Evolutionary conservation across 805 yeast species (phyloP).

Genomic region (Ogataea saltuana): DNA sequence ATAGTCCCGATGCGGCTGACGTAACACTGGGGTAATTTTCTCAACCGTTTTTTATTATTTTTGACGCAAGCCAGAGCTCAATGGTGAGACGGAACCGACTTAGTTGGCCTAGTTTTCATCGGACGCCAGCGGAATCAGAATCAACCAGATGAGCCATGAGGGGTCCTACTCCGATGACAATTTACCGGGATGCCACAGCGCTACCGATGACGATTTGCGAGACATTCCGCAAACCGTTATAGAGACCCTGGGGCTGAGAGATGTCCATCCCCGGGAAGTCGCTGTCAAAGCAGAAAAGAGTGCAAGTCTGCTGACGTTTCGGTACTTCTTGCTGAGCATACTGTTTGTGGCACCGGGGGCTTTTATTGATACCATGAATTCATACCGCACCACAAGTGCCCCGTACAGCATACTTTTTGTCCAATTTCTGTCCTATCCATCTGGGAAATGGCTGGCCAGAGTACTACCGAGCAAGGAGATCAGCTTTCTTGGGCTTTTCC

Average conservation of each 20-base stretch:
- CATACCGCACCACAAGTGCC: constrained; percentile 39
- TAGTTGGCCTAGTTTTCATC: no score
- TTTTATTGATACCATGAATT: constrained; percentile 40
- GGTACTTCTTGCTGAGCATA: constrained; percentile 38
- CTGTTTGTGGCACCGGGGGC: constrained; percentile 43
- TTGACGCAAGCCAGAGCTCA: no score
- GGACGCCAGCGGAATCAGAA: no score
- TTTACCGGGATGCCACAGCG: no score
- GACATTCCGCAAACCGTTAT: constrained; percentile 35
- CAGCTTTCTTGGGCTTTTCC: constrained; percentile 15
- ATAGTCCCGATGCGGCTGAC: no score
- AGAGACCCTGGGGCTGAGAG: constrained; percentile 35
- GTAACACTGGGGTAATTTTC: no score
- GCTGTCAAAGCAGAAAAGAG: constrained; percentile 17
- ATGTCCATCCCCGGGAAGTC: not conserved
- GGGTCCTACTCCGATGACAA: no score
- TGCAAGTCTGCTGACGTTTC: constrained; percentile 36
- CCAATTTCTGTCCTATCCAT: constrained; percentile 49
- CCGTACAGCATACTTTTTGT: constrained; percentile 54
- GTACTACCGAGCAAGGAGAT: constrained; percentile 39
- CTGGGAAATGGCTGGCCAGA: constrained; percentile 47
- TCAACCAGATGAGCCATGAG: not conserved
- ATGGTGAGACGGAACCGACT: no score
- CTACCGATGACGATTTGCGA: constrained; percentile 27
- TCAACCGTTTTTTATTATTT: no score